These are phyloP conservation scores for Rhizopus sp. DNA, from an alignment of 371 early-diverging fungal genomes.

Conservation along the genomic window DNA sequence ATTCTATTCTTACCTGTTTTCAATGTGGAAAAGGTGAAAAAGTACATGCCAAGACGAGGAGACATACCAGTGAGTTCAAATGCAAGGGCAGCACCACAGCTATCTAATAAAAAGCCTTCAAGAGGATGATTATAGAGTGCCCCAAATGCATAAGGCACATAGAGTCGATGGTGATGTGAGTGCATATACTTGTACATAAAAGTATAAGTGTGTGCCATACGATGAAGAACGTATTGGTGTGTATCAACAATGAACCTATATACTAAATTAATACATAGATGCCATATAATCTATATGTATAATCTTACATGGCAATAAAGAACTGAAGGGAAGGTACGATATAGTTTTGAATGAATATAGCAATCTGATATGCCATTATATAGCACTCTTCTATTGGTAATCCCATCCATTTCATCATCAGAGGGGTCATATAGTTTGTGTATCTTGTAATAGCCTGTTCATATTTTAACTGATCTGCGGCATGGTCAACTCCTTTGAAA, in stretches of 20 bases:
- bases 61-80: constrained; percentile 69
- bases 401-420: constrained; percentile 8
- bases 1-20: constrained; percentile 56
- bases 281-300: neutral
- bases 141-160: constrained; percentile 74
- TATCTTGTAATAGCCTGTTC: constrained; percentile 10
- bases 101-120: constrained; percentile 76
- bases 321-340: constrained; percentile 21
- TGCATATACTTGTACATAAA: constrained; percentile 72
- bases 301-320: constrained; percentile 27
- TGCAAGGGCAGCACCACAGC: constrained; percentile 69
- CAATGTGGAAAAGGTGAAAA: constrained; percentile 69
- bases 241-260: constrained; percentile 57
- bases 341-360: constrained; percentile 14
- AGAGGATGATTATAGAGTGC: constrained; percentile 80
- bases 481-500: constrained; percentile 22
- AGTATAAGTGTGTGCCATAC: constrained; percentile 63
- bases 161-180: constrained; percentile 73
- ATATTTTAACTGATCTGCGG: constrained; percentile 16
- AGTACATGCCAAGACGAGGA: constrained; percentile 63
- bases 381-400: constrained; percentile 1
- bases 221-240: constrained; percentile 74
- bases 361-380: constrained; percentile 3
- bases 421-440: constrained; percentile 2
- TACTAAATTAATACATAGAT: neutral